phyloP scores from a whole-genome alignment of 495 filamentous ascomycete species.

The Letharia lupina region DNA sequence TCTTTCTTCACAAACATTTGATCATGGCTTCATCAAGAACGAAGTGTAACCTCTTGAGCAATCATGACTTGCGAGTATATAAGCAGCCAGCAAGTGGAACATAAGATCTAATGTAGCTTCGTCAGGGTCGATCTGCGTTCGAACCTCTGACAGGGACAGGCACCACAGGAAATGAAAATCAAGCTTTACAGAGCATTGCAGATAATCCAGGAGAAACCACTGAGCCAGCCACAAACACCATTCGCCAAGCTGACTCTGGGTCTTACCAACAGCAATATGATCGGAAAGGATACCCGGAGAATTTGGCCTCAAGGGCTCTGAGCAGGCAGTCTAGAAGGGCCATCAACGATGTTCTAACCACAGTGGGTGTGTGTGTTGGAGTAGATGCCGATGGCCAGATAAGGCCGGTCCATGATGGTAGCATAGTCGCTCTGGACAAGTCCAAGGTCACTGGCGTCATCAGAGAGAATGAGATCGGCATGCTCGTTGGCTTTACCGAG shows the following conservation, averaged over 20 bases:
- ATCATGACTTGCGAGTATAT: too few species aligned
- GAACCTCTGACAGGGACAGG: conserved; percentile 41
- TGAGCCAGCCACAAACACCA: conserved; percentile 30
- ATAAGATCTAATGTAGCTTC: background rate
- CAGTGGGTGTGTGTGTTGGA: conserved; percentile 45
- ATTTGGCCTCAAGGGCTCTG: conserved; percentile 43
- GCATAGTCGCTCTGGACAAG: conserved; percentile 28
- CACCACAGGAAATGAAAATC: conserved; percentile 22
- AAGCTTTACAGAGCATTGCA: conserved; percentile 22
- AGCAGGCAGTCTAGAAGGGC: conserved; percentile 42
- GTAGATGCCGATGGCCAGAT: conserved; percentile 32
- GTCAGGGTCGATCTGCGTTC: conserved; percentile 61
- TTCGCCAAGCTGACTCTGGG: background rate
- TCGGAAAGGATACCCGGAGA: conserved; percentile 59
- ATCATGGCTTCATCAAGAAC: background rate
- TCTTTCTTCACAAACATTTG: background rate
- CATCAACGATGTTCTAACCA: conserved; percentile 51
- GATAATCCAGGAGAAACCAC: conserved; percentile 30
- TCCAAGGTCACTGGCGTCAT: conserved; percentile 37
- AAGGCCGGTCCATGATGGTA: conserved; percentile 18
- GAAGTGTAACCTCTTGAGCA: too few species aligned
- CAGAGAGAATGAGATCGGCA: conserved; percentile 44
- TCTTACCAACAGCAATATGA: conserved; percentile 53
- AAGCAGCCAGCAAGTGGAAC: background rate
- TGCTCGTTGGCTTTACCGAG: conserved; percentile 39